Base-by-base conservation (phyloP, 148 eudicot genomes). In the Nepenthes mirabilis region DNA sequence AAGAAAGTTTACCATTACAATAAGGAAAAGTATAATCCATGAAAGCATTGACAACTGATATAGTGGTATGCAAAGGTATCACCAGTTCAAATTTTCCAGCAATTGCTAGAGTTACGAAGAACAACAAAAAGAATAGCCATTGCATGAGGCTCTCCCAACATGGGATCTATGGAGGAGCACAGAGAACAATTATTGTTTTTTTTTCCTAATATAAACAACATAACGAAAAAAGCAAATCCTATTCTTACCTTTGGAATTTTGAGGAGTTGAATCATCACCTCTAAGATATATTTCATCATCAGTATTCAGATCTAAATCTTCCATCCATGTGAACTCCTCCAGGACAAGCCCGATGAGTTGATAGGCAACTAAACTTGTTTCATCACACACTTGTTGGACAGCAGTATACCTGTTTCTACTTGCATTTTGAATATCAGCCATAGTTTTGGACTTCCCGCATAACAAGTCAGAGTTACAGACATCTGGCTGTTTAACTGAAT, bases 361-460 rank as follows among this genome's bases (percentile, higher is more conserved):
- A 74, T 79, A 85, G 4, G 83, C 82, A 37, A 73, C 77, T 62
- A 83, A 47, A 75, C 94, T 88, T 66, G 88, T 72, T 32, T 69
- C 73, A 70, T 88, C 97, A 75, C 86, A 74, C 61, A 83, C 88
- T 70, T 83, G 78, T 67, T 91, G 97, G 56, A 88, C 52, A 33
- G 75, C 71, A 58, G 85, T 70, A 57, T 87, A 91, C 43, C 67
- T 61, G 71, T 83, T 91, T 67, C 68, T 60, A 40, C 52, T 5
- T 43, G 10, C 58, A 47, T 51, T 61, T 62, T 61, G 65, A 65
- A 47, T 47, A 51, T 54, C 69, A 50, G 69, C 52, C 52, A 33
- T 14, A 59, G 8, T 2, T 14, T 45, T 65, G 36, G 14, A 45
- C 53, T 63, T 62, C 1, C 36, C 68, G 56, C 57, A 45, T 11